These are phyloP conservation scores for Fusarium clavum DNA, from an alignment of 2,329 filamentous ascomycete species.

Conservation along the genomic window DNA sequence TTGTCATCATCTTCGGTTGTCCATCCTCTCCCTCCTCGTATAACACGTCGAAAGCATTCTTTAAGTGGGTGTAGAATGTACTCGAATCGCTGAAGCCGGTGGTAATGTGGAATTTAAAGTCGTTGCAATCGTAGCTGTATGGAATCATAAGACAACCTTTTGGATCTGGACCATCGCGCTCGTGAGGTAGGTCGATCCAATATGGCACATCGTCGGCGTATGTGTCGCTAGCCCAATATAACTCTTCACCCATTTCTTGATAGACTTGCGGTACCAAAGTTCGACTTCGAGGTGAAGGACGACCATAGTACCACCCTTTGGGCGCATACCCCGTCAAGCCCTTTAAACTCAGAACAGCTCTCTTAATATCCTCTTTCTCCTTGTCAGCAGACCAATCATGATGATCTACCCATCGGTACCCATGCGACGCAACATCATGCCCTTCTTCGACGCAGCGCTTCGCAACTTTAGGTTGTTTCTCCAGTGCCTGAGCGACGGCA, in stretches of 20 bases:
- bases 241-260: constrained; percentile 11
- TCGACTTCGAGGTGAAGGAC: background rate
- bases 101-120: constrained; percentile 3
- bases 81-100: constrained; percentile 2
- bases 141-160: constrained; percentile 15
- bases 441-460: background rate
- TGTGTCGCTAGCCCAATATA: background rate
- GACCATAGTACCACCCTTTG: constrained; percentile 19
- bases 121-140: constrained; percentile 18
- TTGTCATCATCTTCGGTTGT: constrained; percentile 4
- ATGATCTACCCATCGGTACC: constrained; percentile 14
- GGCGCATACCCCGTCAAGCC: background rate
- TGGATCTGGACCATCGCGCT: background rate
- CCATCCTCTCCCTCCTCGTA: constrained; percentile 5
- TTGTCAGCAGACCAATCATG: constrained; percentile 2
- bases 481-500: constrained; percentile 2
- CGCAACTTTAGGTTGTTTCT: constrained; percentile 12
- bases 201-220: constrained; percentile 16
- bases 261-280: background rate
- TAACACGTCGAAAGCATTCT: constrained; percentile 6
- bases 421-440: constrained; percentile 13
- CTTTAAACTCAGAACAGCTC: background rate
- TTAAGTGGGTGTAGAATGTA: constrained; percentile 1
- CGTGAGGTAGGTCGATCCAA: constrained; percentile 3
- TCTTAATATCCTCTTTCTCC: constrained; percentile 2